Evolutionary conservation across 2,329 filamentous ascomycete genomes (phyloP).

Genomic region (Ophiostoma quercus): DNA sequence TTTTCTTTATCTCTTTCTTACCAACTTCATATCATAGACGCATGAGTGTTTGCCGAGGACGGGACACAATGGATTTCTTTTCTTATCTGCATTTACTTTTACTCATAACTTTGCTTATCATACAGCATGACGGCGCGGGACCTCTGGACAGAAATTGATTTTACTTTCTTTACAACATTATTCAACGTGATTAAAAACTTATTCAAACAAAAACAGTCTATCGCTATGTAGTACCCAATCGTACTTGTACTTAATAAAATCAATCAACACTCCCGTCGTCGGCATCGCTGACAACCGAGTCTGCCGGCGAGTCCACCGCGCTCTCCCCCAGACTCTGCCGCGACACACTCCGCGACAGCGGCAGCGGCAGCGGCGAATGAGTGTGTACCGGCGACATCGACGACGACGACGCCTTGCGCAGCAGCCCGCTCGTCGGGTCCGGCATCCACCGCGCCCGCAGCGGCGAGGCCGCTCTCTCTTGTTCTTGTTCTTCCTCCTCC

Average conservation of each 20-base stretch:
- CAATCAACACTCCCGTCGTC: slow-evolving; percentile 22
- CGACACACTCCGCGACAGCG: not conserved
- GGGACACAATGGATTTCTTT: not conserved
- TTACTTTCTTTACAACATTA: not conserved
- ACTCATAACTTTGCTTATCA: not conserved
- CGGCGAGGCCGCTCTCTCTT: slow-evolving; percentile 17
- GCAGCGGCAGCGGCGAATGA: not conserved
- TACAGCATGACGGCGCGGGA: not conserved
- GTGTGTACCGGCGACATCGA: not conserved
- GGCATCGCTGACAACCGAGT: slow-evolving; percentile 5
- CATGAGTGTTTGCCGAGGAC: not conserved
- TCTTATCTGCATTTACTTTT: not conserved
- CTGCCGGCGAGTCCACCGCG: not conserved
- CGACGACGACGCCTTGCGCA: slow-evolving; percentile 20
- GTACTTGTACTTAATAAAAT: not conserved
- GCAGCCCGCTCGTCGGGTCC: slow-evolving; percentile 24
- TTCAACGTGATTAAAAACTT: not conserved
- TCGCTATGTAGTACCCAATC: not conserved
- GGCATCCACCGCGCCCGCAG: slow-evolving; percentile 26
- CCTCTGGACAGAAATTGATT: slow-evolving; percentile 2
- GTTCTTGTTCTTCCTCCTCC: slow-evolving; percentile 28
- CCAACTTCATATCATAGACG: not conserved
- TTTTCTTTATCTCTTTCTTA: not conserved
- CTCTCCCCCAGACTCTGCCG: not conserved
- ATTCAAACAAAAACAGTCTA: not conserved